Evolutionary conservation across 2,329 filamentous ascomycete species (phyloP), one percentile per base, ranked within the genome.

Genomic region (Alternaria postmessia): DNA sequence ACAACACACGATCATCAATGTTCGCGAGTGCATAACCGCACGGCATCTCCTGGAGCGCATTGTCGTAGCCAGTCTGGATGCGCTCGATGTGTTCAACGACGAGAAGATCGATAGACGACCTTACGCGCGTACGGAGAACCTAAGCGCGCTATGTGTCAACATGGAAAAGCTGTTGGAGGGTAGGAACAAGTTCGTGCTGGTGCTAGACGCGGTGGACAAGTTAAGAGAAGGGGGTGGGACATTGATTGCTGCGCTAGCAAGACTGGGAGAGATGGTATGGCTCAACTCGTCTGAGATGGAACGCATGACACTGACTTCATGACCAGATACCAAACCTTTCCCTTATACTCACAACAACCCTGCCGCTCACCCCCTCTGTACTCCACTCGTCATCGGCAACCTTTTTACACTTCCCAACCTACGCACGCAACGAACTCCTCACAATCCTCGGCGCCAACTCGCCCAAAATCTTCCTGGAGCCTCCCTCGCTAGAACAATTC

Each of bases 151-250:
- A 63, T 85, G 86, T 1, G 91, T 92, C 26, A 88, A 94, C 70
- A 81, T 98, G 58, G 85, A 85, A 62, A 86, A 83, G 72, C 81
- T 92, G 78, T 78, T 94, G 46, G 80, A 84, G 51, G 82, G 84
- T 3, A 61, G 64, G n/a, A 64, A 51, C 65, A 88, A 89, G 65
- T 93, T 97, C 69, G 88, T 94, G 8, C 79, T 98, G 59, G 91
- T 97, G 11, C 85, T 98, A 64, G 95, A 98, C 81, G 92, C 88
- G 11, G 89, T 98, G 58, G 94, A 98, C 76, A 87, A 85, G 63
- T 91, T 97, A 76, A 85, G 90, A 71, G 94, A 98, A 73, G 88
- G 91, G 6, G 88, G 91, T 6, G 85, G 88, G 3, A 96, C 92
- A 1, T 80, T 98, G 14, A 81, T 97, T 5, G 89, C 94, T 32